Evolutionary conservation across 148 eudicot species (phyloP), one percentile per base, ranked within the genome.

Genomic region (Chenopodium berlandieri): DNA sequence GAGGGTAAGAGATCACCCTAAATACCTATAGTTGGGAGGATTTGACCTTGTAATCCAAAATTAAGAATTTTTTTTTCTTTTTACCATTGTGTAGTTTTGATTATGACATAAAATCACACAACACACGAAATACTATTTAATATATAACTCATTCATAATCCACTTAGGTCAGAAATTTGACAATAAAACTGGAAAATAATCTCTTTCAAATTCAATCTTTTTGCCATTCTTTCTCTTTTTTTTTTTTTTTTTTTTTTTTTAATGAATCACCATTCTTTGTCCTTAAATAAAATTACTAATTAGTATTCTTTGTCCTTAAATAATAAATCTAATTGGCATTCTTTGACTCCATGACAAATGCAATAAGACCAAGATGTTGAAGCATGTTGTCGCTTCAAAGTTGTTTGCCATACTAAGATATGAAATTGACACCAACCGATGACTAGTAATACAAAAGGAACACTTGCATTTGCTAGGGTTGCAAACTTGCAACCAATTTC

Each of bases 351-450:
- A 16, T 67, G 1, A 22, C 66, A 20, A 20, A 62, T 62, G 70
- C 75, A 27, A 9, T 50, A 47, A 19, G 9, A 9, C 60, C 17
- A 72, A 46, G 60, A 30, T 25, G 52, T 37, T 37, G 11, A 52
- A 40, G 79, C 79, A 77, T 17, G 70, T 52, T 73, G 47, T 47
- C 47, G 40, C 63, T 52, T 60, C 78, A 75, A 32, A 20, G 30
- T 27, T 48, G 52, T 62, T 75, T 81, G 27, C 79, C 83, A 63
- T 70, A 81, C 73, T 63, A 0, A 71, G 37, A 73, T 73, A 47
- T 19, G 5, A 9, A 3, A 60, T 70, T 77, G 52, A 13, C 56
- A 69, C 69, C 68, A 81, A 75, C 10, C 32, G 52, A 76, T 60
- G 79, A 76, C 69, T 82, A 82, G 27, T 1, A 20, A 37, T 19